A percentile compares a stretch with the other conserved stretches of the same genome.
Evolutionary conservation across 345 rosid species (phyloP).

Genomic region (Limnanthes douglasii): DNA sequence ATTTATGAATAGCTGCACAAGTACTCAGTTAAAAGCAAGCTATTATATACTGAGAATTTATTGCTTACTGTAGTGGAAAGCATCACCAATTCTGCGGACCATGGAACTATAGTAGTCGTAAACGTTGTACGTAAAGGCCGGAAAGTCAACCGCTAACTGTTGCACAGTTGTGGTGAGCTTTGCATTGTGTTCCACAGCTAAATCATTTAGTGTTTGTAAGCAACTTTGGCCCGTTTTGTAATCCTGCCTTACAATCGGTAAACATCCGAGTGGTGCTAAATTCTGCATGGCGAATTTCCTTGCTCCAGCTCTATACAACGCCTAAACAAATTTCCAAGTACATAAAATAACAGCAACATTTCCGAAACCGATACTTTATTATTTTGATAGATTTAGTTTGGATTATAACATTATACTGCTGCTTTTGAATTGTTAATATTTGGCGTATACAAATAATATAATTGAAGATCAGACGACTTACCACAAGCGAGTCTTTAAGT

Average conservation of each 20-base stretch:
- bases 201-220: slow-evolving; percentile 8
- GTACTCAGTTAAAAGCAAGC: neutral
- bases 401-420: too few relatives aligned
- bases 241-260: slow-evolving; percentile 13
- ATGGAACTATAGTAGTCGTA: slow-evolving; percentile 11
- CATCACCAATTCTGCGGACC: slow-evolving; percentile 11
- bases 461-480: too few relatives aligned
- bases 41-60: neutral
- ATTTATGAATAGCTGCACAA: neutral
- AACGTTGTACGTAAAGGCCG: slow-evolving; percentile 11
- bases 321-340: too few relatives aligned
- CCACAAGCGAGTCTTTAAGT: too few relatives aligned
- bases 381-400: too few relatives aligned
- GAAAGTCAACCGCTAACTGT: neutral
- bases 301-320: slow-evolving; percentile 12
- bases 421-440: too few relatives aligned
- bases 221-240: slow-evolving; percentile 10
- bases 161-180: slow-evolving; percentile 5
- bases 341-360: too few relatives aligned
- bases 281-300: slow-evolving; percentile 18
- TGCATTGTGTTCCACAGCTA: slow-evolving; percentile 13
- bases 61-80: slow-evolving; percentile 10
- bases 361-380: too few relatives aligned
- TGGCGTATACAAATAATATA: too few relatives aligned
- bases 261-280: slow-evolving; percentile 16